phyloP scores from a whole-genome alignment of 495 filamentous ascomycete genomes.

The Astrothelium macrocarpum region DNA sequence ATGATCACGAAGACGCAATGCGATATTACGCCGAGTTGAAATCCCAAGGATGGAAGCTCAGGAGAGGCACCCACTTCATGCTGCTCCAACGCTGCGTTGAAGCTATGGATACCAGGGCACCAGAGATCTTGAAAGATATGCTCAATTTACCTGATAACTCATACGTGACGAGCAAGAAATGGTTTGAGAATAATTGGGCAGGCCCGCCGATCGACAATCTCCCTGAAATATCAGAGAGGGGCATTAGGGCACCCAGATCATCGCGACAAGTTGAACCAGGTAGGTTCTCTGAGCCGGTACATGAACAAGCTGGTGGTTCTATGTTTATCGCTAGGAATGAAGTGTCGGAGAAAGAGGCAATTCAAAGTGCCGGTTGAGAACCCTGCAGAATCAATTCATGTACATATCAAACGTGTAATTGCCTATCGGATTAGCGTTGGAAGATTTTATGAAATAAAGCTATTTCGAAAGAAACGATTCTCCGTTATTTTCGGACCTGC shows the following conservation, averaged over 20 bases:
- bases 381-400: neutral
- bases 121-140: conserved; percentile 1
- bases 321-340: too few relatives aligned
- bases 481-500: too few relatives aligned
- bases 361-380: neutral
- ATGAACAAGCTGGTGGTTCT: neutral
- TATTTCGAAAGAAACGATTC: too few relatives aligned
- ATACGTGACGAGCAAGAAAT: neutral
- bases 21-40: neutral
- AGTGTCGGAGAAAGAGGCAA: too few relatives aligned
- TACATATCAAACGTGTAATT: neutral
- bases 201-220: neutral
- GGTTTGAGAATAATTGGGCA: conserved; percentile 3
- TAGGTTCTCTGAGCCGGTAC: neutral
- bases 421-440: neutral
- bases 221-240: neutral
- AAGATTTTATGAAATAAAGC: neutral
- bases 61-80: neutral
- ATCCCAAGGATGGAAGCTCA: neutral
- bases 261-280: neutral
- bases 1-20: conserved; percentile 44
- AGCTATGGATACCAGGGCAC: neutral
- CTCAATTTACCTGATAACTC: neutral
- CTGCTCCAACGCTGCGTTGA: neutral
- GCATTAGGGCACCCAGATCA: neutral